A percentile compares a stretch with the other conserved stretches of the same genome.
phyloP scores from a whole-genome alignment of 2,329 filamentous ascomycete genomes.

The Teratosphaeria viscida region DNA sequence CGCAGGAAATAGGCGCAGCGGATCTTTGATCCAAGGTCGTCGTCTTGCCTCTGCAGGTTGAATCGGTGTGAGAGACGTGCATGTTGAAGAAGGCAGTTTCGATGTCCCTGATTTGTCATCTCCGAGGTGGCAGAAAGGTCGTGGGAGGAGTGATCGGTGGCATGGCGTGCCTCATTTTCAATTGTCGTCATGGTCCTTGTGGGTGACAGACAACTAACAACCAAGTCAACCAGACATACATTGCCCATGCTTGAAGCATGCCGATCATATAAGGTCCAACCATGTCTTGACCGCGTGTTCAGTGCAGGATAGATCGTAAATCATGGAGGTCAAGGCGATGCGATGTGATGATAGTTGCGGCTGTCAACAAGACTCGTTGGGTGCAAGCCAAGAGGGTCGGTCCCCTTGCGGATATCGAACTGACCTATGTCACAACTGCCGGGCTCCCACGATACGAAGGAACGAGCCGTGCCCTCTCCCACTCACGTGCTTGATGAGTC shows the following conservation, averaged over 20 bases:
- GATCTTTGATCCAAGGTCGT: slow-evolving; percentile 9
- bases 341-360: too few species aligned
- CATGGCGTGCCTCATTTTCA: neutral
- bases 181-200: neutral
- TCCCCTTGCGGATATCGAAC: too few species aligned
- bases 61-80: slow-evolving; percentile 5
- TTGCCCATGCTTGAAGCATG: neutral
- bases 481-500: too few species aligned
- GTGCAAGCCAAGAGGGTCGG: too few species aligned
- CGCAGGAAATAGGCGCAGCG: slow-evolving; percentile 7
- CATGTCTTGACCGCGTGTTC: neutral
- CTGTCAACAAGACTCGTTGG: too few species aligned
- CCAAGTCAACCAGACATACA: neutral
- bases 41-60: slow-evolving; percentile 6
- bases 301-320: neutral
- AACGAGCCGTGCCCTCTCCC: too few species aligned
- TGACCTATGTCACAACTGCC: too few species aligned
- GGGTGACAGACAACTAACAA: neutral
- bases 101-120: too few species aligned
- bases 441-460: too few species aligned
- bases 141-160: too few species aligned
- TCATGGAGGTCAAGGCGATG: neutral
- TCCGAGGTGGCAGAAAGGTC: too few species aligned
- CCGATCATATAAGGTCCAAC: neutral
- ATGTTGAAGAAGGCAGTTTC: too few species aligned